Evolutionary conservation across 306 rosid genomes (phyloP).

Genomic region (Quercus alba): DNA sequence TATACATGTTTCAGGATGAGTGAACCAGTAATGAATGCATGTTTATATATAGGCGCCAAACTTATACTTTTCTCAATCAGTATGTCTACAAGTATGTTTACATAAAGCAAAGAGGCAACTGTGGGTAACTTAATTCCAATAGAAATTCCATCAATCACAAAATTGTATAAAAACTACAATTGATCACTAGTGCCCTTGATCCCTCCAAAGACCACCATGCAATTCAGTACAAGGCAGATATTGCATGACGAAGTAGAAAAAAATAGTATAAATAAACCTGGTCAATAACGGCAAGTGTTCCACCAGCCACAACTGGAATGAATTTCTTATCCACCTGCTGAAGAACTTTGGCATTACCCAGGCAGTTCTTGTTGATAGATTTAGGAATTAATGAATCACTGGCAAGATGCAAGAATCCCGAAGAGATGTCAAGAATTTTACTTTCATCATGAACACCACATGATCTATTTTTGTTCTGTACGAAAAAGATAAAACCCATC

Average conservation of each 20-base stretch:
- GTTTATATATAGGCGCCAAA: neutral
- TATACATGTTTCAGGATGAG: neutral
- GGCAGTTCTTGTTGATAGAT: constrained; percentile 59
- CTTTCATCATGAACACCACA: constrained; percentile 32
- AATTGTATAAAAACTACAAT: neutral
- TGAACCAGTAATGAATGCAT: neutral
- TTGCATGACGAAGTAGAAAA: neutral
- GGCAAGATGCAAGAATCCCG: constrained; percentile 84
- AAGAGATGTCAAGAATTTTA: constrained; percentile 72
- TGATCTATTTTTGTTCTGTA: constrained; percentile 50
- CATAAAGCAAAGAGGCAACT: constrained; percentile 5
- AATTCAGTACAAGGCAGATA: neutral
- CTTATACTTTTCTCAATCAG: neutral
- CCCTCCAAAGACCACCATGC: neutral
- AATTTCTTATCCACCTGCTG: constrained; percentile 93
- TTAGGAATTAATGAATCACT: constrained; percentile 77
- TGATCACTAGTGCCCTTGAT: neutral
- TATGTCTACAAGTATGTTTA: neutral
- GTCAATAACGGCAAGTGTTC: constrained; percentile 78
- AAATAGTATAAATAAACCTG: constrained; percentile 53
- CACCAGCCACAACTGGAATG: constrained; percentile 79
- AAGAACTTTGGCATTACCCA: constrained; percentile 72
- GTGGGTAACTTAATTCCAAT: neutral
- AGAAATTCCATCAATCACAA: constrained; percentile 2
- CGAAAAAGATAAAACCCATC: constrained; percentile 15